Evolutionary conservation across 1,284 basidiomycete species (phyloP).

Genomic region (Irpex sp.): DNA sequence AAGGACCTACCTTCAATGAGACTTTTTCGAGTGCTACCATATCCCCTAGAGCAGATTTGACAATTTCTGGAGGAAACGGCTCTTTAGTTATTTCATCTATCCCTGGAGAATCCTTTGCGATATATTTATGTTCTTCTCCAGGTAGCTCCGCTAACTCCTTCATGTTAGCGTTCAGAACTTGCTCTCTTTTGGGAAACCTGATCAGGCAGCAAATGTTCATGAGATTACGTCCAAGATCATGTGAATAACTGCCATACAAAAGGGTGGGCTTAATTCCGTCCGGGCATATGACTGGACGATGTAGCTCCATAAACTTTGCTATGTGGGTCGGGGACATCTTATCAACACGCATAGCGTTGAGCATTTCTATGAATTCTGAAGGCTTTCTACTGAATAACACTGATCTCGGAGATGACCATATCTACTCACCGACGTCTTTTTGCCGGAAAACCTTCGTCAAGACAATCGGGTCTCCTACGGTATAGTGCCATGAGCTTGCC

Average conservation of each 20-base stretch:
- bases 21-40: slow-evolving; percentile 16
- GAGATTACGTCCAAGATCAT: neutral
- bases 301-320: slow-evolving; percentile 55
- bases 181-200: slow-evolving; percentile 58
- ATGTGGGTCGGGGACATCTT: slow-evolving; percentile 42
- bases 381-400: no score
- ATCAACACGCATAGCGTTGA: slow-evolving; percentile 71
- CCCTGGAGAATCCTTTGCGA: no score
- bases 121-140: no score
- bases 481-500: slow-evolving; percentile 55
- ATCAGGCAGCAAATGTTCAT: neutral
- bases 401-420: neutral
- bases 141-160: no score
- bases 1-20: slow-evolving; percentile 7
- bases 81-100: no score
- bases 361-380: slow-evolving; percentile 64
- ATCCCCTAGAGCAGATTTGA: no score
- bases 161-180: slow-evolving; percentile 20
- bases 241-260: slow-evolving; percentile 42
- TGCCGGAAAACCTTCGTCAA: slow-evolving; percentile 43
- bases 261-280: slow-evolving; percentile 84
- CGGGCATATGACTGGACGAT: slow-evolving; percentile 55
- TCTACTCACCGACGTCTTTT: slow-evolving; percentile 48
- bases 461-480: slow-evolving; percentile 35
- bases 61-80: no score